Base-by-base conservation (phyloP, 768 basidiomycete genomes). In the Suillus alpinus region DNA sequence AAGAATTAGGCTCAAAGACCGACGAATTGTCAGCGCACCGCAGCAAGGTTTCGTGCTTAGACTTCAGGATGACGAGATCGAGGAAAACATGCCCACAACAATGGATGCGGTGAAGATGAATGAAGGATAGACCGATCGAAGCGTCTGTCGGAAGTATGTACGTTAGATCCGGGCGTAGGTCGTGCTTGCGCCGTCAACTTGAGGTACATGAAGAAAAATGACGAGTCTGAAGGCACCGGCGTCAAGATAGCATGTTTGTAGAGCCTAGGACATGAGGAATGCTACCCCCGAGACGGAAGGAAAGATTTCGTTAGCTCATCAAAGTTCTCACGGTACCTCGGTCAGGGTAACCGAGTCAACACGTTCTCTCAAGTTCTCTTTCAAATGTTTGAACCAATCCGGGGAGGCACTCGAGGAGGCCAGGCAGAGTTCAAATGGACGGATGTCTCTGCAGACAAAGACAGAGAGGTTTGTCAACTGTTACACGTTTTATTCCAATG, bases 371-470 rank as follows among this genome's bases (percentile, higher is more conserved):
- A 4, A 26, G 6, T 23, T 57, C 37, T 23, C 32, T 36, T 37
- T 53, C 37, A 6, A 55, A 90, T 93, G 91, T 93, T 91, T 66
- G 91, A 93, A 71, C 92, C 92, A 10, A 84, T 91, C 41, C 84
- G 92, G 57, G 92, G 91, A 47, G 92, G 92, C n/a, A 94, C 92
- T 23, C 85, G 92, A 60, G 92, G 92, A n/a, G 92, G 92, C 2
- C 90, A 92, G 67, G 92, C 87, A 52, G 91, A 94, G 67, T 94
- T 94, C 81, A 93, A 93, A 74, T 94, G 92, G 92, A 71, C 89
- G 12, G 93, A 95, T 66, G 92, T 92, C 8, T 88, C 92, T 44
- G 91, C 89, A 60, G 94, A 95, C 77, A 95, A 95, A 75, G 94
- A 95, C 76, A 83, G 91, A 75, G 94, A 95, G 79, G 94, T 94